phyloP scores from a whole-genome alignment of 352 stramenopile species.

The Phytophthora syringae region DNA sequence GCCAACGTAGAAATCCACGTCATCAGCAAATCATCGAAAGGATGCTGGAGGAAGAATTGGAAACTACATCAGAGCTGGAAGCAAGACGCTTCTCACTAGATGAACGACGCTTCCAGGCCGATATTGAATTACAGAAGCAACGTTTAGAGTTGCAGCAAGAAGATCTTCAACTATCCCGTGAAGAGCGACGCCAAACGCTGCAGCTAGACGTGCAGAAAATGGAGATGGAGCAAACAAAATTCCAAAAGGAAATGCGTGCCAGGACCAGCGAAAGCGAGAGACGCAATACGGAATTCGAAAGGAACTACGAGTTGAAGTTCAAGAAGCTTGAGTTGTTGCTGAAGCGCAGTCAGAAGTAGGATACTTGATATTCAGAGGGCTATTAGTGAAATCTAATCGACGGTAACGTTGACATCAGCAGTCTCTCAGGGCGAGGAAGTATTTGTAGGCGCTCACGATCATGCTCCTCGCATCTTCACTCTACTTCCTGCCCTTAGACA shows the following conservation, averaged over 20 bases:
- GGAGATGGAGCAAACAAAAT: conserved; percentile 1
- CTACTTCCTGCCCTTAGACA: too few species aligned
- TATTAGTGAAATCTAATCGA: too few species aligned
- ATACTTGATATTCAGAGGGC: too few species aligned
- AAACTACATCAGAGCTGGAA: not conserved
- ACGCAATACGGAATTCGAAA: too few species aligned
- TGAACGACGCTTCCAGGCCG: not conserved
- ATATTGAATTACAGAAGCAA: too few species aligned
- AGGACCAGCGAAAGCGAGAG: not conserved
- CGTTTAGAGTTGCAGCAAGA: too few species aligned
- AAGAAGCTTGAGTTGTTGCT: not conserved
- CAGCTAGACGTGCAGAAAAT: not conserved
- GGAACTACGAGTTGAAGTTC: not conserved
- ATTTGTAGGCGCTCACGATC: too few species aligned
- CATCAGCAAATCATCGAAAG: too few species aligned
- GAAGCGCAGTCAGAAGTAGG: not conserved
- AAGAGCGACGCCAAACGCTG: not conserved
- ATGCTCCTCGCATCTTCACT: too few species aligned
- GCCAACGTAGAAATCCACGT: conserved; percentile 2
- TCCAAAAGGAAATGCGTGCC: not conserved
- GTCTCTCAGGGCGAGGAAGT: too few species aligned
- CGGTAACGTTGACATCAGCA: too few species aligned
- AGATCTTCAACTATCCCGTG: not conserved
- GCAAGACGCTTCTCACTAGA: conserved; percentile 1
- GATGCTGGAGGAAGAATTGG: too few species aligned